Conservation (phyloP, 2,329 filamentous ascomycete genomes). For the Teratosphaeria gauchensis region DNA sequence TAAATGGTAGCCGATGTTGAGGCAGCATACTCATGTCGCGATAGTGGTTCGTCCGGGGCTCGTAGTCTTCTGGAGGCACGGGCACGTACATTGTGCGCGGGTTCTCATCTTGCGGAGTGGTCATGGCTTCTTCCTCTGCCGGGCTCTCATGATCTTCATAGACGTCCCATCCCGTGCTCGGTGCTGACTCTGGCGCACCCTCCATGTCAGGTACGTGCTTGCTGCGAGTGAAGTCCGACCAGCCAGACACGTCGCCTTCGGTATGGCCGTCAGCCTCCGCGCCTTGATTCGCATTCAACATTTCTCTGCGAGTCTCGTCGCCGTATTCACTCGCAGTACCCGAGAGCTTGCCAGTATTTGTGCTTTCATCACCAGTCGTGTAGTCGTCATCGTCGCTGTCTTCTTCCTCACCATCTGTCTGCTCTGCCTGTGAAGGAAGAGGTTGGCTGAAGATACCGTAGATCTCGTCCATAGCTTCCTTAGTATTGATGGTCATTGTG, state of each 20-base stretch:
- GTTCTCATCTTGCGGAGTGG: slow-evolving; percentile 36
- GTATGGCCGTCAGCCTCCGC: slow-evolving; percentile 24
- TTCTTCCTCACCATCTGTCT: slow-evolving; percentile 51
- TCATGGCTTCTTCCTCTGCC: slow-evolving; percentile 28
- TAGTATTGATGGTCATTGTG: slow-evolving; percentile 97
- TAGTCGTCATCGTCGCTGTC: slow-evolving; percentile 58
- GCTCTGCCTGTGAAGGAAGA: slow-evolving; percentile 42
- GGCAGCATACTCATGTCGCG: slow-evolving; percentile 70
- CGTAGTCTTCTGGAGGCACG: slow-evolving; percentile 76
- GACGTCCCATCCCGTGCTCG: slow-evolving; percentile 26
- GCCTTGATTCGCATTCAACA: slow-evolving; percentile 26
- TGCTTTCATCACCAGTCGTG: slow-evolving; percentile 78
- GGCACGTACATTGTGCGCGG: slow-evolving; percentile 61
- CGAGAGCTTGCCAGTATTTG: slow-evolving; percentile 60
- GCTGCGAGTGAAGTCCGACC: slow-evolving; percentile 76
- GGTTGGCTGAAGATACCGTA: slow-evolving; percentile 96
- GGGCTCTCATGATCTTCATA: slow-evolving; percentile 25
- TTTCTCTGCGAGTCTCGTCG: slow-evolving; percentile 49
- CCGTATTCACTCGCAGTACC: slow-evolving; percentile 54
- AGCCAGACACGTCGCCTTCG: slow-evolving; percentile 55
- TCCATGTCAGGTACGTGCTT: slow-evolving; percentile 54
- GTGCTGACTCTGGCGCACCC: slow-evolving; percentile 25
- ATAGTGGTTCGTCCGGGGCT: slow-evolving; percentile 68
- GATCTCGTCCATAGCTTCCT: slow-evolving; percentile 90
- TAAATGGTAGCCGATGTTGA: slow-evolving; percentile 89